A percentile compares a stretch with the other conserved stretches of the same genome.
Evolutionary conservation across 2,329 filamentous ascomycete genomes (phyloP).

Genomic region (Colletotrichum sansevieriae): DNA sequence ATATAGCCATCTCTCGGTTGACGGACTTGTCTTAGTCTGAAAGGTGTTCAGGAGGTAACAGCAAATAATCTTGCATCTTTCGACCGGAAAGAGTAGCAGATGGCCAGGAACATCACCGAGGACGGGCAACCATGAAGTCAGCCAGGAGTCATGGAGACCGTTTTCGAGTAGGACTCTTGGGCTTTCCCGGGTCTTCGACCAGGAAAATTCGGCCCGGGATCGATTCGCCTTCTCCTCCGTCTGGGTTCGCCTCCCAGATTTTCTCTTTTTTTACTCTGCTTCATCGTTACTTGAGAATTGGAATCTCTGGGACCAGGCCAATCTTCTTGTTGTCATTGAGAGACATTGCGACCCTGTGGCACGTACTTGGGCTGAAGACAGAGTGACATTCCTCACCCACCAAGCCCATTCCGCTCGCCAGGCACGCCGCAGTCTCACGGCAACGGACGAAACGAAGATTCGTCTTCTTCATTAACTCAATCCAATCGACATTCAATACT

Average conservation of each 20-base stretch:
- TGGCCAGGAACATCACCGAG: constrained; percentile 17
- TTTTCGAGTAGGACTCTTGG: constrained; percentile 9
- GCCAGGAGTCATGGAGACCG: neutral
- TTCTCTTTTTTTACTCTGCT: constrained; percentile 16
- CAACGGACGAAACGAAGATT: constrained; percentile 18
- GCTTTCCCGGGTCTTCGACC: constrained; percentile 2
- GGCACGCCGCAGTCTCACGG: constrained; percentile 37
- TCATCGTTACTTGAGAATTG: constrained; percentile 7
- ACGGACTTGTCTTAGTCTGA: constrained; percentile 33
- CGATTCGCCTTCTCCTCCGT: neutral
- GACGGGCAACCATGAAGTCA: constrained; percentile 21
- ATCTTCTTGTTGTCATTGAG: neutral
- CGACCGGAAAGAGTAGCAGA: constrained; percentile 30
- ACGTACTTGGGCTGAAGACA: constrained; percentile 29
- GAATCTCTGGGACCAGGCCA: constrained; percentile 1
- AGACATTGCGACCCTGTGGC: constrained; percentile 21
- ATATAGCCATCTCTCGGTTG: constrained; percentile 12
- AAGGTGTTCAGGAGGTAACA: neutral
- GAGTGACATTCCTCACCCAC: constrained; percentile 35
- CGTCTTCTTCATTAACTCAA: neutral
- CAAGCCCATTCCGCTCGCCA: constrained; percentile 28
- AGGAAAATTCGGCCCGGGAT: constrained; percentile 21
- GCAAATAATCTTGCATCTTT: neutral
- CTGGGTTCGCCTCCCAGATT: neutral
- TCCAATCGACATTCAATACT: neutral